Evolutionary conservation across 345 rosid genomes (phyloP), one percentile per base, ranked within the genome.

Genomic region (Citrus mangshanensis): DNA sequence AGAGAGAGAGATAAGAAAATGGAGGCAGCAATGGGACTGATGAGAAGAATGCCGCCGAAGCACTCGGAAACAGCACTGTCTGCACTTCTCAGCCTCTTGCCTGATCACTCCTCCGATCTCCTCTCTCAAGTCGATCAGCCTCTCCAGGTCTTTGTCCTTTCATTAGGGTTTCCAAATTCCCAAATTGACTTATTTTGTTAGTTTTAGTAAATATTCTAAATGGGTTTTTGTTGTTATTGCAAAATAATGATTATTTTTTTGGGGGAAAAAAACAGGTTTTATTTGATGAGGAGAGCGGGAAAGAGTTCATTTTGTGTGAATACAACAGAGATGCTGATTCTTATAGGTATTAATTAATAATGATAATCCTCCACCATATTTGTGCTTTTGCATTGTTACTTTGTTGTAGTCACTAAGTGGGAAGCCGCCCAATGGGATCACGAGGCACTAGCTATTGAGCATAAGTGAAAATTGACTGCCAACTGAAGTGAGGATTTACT

Each of bases 261-360:
- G 51, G 72, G 65, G 4, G 68, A 66, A 2, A 55, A 77, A 49
- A 72, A 68, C 90, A 95, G 99, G 90, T 93, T 72, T 81, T 93
- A 67, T 83, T 79, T 7, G 99, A 95, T 79, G 78, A 37, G 62
- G 98, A 95, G 5, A 79, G 70, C 75, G 92, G 91, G 77, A 93
- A 92, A 81, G 95, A 90, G 80, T 95, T 92, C 85, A 92, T 95
- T 77, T 85, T 95, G 89, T 93, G 99, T 14, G 99, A 95, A 85
- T 95, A 95, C 86, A 95, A 93, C 78, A 89, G 99, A 86, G 99
- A 95, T 85, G 99, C 99, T 1, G 99, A 95, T 82, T 95, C 98
- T 38, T 91, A 95, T 78, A 91, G 98, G 99, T 91, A 82, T 2
- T 30, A 21, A 35, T 65, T 21, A 21, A 19, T 55, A 63, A 40